phyloP scores from a whole-genome alignment of 202 grass and related monocot species.

The Saccharum hybrid region DNA sequence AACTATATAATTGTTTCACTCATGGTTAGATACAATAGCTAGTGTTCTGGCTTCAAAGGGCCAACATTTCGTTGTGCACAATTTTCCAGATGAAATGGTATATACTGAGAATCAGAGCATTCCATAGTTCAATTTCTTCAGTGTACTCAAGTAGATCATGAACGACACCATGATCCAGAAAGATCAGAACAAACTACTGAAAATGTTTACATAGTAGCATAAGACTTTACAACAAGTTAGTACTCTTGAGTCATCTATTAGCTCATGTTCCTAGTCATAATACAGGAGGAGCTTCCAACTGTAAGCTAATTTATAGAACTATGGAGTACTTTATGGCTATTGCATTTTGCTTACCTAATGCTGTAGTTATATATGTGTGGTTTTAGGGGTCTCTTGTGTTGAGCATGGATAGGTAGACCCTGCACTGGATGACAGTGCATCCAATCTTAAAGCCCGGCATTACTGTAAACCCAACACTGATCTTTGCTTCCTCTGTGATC shows the following conservation, averaged over 20 bases:
- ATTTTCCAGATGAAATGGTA: slow-evolving; percentile 13
- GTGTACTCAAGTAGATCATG: not conserved
- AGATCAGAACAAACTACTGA: slow-evolving; percentile 3
- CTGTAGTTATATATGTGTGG: slow-evolving; percentile 26
- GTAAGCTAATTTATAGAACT: slow-evolving; percentile 30
- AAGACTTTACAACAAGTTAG: slow-evolving; percentile 44
- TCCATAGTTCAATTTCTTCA: slow-evolving; percentile 9
- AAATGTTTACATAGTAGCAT: slow-evolving; percentile 28
- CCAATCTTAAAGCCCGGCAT: slow-evolving; percentile 87
- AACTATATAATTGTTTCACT: slow-evolving; percentile 34
- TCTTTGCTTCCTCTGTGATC: slow-evolving; percentile 39
- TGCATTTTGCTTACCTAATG: slow-evolving; percentile 44
- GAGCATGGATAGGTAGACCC: slow-evolving; percentile 62
- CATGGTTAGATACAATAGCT: slow-evolving; percentile 34
- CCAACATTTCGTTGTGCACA: not conserved
- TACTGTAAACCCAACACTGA: slow-evolving; percentile 77
- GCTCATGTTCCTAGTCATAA: slow-evolving; percentile 12
- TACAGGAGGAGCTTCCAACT: slow-evolving; percentile 28
- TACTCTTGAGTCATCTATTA: slow-evolving; percentile 43
- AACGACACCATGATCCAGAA: not conserved
- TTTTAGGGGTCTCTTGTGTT: slow-evolving; percentile 8
- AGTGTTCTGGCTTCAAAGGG: not conserved
- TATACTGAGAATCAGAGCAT: not conserved
- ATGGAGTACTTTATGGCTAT: slow-evolving; percentile 10
- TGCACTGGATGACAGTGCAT: slow-evolving; percentile 63